Conservation (phyloP, 139 green algal genomes). For the Gonium pectorale region DNA sequence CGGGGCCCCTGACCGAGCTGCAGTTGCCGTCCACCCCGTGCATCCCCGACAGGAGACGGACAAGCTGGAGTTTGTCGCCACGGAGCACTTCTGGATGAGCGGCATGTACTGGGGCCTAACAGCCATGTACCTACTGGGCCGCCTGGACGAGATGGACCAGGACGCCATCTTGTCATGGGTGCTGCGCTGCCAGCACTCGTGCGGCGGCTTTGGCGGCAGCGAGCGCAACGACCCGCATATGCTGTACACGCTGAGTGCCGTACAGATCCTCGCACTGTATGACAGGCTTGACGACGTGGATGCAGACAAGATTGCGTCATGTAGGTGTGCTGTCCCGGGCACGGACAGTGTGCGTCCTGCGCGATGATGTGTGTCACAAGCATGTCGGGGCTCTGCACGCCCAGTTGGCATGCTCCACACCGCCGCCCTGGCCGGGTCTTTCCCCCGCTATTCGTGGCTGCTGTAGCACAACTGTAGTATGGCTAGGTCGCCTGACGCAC, state of each 20-base stretch:
- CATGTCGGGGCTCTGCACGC: no score
- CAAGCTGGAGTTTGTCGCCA: constrained; percentile 80
- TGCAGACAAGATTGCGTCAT: constrained; percentile 75
- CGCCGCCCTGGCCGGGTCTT: no score
- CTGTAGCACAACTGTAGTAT: no score
- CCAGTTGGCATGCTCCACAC: no score
- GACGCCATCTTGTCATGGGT: constrained; percentile 72
- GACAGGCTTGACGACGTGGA: constrained; percentile 85
- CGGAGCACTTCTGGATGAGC: constrained; percentile 97
- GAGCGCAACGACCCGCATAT: constrained; percentile 94
- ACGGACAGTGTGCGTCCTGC: no score
- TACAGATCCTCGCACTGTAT: constrained; percentile 94
- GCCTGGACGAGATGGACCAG: constrained; percentile 78
- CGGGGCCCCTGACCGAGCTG: no score
- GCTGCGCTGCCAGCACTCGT: constrained; percentile 70
- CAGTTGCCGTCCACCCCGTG: background rate
- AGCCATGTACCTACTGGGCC: constrained; percentile 84
- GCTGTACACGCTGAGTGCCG: constrained; percentile 95
- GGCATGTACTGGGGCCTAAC: constrained; percentile 98
- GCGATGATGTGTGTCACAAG: no score
- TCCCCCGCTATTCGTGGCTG: no score
- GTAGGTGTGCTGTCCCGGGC: no score
- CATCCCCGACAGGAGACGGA: constrained; percentile 45
- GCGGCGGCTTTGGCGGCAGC: constrained; percentile 90
- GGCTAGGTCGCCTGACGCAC: no score